Base-by-base conservation (phyloP, 2,329 filamentous ascomycete genomes). In the Lecanicillium sp. region DNA sequence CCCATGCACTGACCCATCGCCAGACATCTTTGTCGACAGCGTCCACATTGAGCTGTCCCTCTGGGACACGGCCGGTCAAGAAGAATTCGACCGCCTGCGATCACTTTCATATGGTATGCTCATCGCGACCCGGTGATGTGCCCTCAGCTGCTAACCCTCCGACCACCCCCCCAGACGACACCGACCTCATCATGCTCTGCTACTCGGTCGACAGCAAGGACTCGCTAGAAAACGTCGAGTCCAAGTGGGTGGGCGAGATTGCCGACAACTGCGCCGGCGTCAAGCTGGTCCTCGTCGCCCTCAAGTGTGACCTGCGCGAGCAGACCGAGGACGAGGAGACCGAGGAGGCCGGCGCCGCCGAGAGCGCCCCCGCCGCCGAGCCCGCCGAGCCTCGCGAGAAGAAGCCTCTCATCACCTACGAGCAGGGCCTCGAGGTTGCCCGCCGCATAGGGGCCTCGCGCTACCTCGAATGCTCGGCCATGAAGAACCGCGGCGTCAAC, bases 161-260 rank as follows among this genome's bases (percentile, higher is more conserved):
- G 27, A 8, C 8, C n/a, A 10, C 26, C 17, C 36, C 29, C 29
- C 26, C 51, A 78, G 75, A 84, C 56, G 93, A 98, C 65, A 98
- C 93, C 45, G 93, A 98, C 63, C 83, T 94, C 37, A 95, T 98
- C 60, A 96, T 98, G 86, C 87, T 98, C 58, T 98, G 93, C 75
- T 98, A 97, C 71, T 93, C 87, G 60, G 87, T 97, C 65, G 93
- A 98, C 69, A 95, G 88, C 65, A 89, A 86, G 57, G 90, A 96
- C 67, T 96, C 90, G 3, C 81, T 98, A 52, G 93, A 98, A 68
- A 98, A 98, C 78, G 90, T 98, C 52, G 90, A 95, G 67, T 91
- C 88, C 58, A 98, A 98, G 72, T 98, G 93, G 93, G 88, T 96
- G 5, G 86, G 88, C 53, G 93, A 98, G 69, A 98, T 98, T 56